These are phyloP conservation scores for Hypoxylon intermedium DNA, from an alignment of 495 filamentous ascomycete genomes.

Conservation along the genomic window DNA sequence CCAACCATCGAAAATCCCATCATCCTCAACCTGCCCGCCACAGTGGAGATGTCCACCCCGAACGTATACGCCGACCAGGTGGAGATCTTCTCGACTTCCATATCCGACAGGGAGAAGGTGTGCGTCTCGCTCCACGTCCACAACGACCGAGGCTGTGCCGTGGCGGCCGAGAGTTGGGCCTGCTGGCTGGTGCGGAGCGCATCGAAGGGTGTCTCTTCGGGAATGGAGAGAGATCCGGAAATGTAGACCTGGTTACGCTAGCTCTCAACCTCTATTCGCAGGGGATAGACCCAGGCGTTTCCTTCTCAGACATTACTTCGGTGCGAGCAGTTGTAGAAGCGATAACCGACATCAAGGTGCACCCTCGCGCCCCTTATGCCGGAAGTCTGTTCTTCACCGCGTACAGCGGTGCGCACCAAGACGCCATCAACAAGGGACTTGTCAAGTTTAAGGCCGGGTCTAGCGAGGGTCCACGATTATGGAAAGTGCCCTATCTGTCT, in stretches of 20 bases:
- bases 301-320: too few species aligned
- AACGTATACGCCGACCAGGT: slow-evolving; percentile 98
- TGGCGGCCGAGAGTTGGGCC: slow-evolving; percentile 87
- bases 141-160: slow-evolving; percentile 91
- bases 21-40: slow-evolving; percentile 97
- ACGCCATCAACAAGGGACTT: slow-evolving; percentile 98
- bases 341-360: slow-evolving; percentile 95
- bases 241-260: slow-evolving; percentile 94
- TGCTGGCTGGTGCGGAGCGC: slow-evolving; percentile 94
- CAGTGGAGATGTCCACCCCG: slow-evolving; percentile 94
- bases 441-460: slow-evolving; percentile 64
- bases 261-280: slow-evolving; percentile 97
- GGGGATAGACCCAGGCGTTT: slow-evolving; percentile 84
- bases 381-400: slow-evolving; percentile 88
- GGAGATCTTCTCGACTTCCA: slow-evolving; percentile 86
- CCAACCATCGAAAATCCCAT: slow-evolving; percentile 83
- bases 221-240: slow-evolving; percentile 94
- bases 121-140: slow-evolving; percentile 88
- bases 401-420: slow-evolving; percentile 94
- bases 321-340: too few species aligned
- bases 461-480: slow-evolving; percentile 67
- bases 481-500: slow-evolving; percentile 87
- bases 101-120: slow-evolving; percentile 79
- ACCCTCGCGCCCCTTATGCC: slow-evolving; percentile 87
- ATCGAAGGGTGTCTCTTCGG: slow-evolving; percentile 96